Percentiles rank a stretch among this genome's conserved stretches.
Evolutionary conservation across 352 stramenopile species (phyloP).

Genomic region (Phytophthora pluvialis): DNA sequence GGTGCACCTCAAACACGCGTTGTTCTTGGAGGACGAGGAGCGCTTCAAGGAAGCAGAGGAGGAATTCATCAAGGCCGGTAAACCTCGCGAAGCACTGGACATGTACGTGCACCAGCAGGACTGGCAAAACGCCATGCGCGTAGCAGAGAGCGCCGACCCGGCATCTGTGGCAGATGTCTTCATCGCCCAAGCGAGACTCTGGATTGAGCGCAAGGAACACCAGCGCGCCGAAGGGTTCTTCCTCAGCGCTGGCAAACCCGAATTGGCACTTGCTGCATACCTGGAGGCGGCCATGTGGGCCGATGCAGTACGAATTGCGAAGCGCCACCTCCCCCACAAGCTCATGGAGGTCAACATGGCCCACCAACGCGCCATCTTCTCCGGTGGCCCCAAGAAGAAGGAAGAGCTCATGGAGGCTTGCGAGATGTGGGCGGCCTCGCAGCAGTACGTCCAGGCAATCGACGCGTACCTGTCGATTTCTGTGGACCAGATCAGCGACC

Average conservation of each 20-base stretch:
- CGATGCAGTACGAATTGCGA: constrained; percentile 90
- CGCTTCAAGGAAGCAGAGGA: constrained; percentile 92
- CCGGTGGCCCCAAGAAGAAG: constrained; percentile 73
- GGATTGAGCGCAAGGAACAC: constrained; percentile 88
- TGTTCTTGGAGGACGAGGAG: constrained; percentile 95
- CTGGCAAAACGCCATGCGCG: constrained; percentile 91
- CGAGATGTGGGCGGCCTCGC: constrained; percentile 87
- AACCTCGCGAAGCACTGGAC: constrained; percentile 94
- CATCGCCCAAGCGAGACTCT: constrained; percentile 89
- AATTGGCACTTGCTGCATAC: constrained; percentile 90
- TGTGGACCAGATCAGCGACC: constrained; percentile 64
- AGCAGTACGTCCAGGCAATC: constrained; percentile 92
- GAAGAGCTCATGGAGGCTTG: constrained; percentile 87
- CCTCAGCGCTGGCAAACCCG: constrained; percentile 90
- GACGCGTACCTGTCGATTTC: constrained; percentile 91
- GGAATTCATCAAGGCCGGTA: constrained; percentile 93
- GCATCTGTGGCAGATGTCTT: constrained; percentile 91
- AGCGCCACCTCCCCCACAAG: constrained; percentile 93
- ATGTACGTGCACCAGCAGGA: constrained; percentile 97
- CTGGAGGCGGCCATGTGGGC: constrained; percentile 87
- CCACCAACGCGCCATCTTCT: constrained; percentile 84
- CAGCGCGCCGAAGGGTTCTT: constrained; percentile 90
- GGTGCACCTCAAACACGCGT: constrained; percentile 93
- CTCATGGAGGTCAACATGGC: constrained; percentile 91
- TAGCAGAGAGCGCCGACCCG: constrained; percentile 92